Evolutionary conservation across 83 land plant species (phyloP), one percentile per base, ranked within the genome.

Genomic region (Diphasiastrum complanatum): DNA sequence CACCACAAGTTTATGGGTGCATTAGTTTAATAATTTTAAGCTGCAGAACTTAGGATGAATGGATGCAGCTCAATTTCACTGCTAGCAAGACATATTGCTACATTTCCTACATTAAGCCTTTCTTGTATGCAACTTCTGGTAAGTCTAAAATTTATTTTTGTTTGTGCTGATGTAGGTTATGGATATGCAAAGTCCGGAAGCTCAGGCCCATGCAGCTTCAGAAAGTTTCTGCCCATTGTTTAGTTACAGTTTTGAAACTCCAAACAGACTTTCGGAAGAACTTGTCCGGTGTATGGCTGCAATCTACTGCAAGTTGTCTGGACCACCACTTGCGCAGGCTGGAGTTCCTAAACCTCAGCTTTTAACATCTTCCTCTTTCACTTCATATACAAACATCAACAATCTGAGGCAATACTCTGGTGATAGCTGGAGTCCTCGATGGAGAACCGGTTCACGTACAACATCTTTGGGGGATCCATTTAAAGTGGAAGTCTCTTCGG

Each of bases 241-340:
- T 49, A 83, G 77, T 56, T 80, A 79, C 72, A 74, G 79, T 14
- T 66, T 65, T 53, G 81, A 75, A 29, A 74, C 89, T 49, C 88
- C 93, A 10, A 72, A 78, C 55, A 79, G 71, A 34, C 60, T 87
- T 32, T 84, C 93, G n/a, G 88, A 84, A 56, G 88, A 87, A 43
- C 69, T 87, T 67, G 79, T 87, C 49, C 75, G 83, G 31, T 81
- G 85, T 54, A 83, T 87, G 93, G 85, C 83, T 48, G 64, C 79
- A 11, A 77, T 87, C 31, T 87, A 87, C 38, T 84, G 75, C 70
- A 74, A 71, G 70, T 47, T 87, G 23, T 64, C 72, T 24, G 65
- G 66, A 26, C 61, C 74, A 22, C 66, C 75, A 24, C 45, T 78
- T 11, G 22, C 14, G 3, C 75, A 64, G 11, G 38, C 74, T 8